These are phyloP conservation scores for Colletotrichum coccodes DNA, from an alignment of 2,329 filamentous ascomycete genomes.

Conservation along the genomic window DNA sequence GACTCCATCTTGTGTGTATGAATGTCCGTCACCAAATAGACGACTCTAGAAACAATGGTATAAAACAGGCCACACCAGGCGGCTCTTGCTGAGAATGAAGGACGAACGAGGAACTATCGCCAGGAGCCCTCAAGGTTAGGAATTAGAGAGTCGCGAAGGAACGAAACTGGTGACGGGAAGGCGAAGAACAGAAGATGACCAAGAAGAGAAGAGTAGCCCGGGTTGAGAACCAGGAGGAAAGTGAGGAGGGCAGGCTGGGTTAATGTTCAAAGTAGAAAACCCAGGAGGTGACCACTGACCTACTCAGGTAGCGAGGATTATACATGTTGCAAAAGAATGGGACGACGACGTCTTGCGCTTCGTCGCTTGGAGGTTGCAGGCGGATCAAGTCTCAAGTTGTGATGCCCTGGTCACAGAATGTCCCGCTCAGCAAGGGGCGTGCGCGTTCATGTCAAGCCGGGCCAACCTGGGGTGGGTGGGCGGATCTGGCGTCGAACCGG, in stretches of 20 bases:
- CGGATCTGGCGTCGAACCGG: conserved; percentile 19
- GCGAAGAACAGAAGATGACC: background rate
- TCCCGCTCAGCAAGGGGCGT: conserved; percentile 25
- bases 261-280: conserved; percentile 31
- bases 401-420: conserved; percentile 32
- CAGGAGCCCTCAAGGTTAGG: conserved; percentile 21
- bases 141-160: conserved; percentile 11
- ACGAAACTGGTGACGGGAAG: conserved; percentile 1
- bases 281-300: conserved; percentile 2
- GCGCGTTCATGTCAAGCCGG: conserved; percentile 29
- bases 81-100: conserved; percentile 14
- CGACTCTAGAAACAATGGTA: background rate
- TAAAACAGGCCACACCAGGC: conserved; percentile 31
- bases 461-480: conserved; percentile 3
- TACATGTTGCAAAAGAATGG: conserved; percentile 33
- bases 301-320: conserved; percentile 20
- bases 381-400: conserved; percentile 31
- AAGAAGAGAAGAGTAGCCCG: conserved; percentile 20
- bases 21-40: conserved; percentile 21
- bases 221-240: background rate
- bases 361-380: conserved; percentile 29
- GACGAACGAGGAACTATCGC: conserved; percentile 28
- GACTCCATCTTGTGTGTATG: conserved; percentile 27
- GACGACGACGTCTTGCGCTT: conserved; percentile 30
- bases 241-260: background rate